A percentile compares a stretch with the other conserved stretches of the same genome.
Conservation (phyloP, 768 basidiomycete genomes). For the Steccherinum ochraceum region DNA sequence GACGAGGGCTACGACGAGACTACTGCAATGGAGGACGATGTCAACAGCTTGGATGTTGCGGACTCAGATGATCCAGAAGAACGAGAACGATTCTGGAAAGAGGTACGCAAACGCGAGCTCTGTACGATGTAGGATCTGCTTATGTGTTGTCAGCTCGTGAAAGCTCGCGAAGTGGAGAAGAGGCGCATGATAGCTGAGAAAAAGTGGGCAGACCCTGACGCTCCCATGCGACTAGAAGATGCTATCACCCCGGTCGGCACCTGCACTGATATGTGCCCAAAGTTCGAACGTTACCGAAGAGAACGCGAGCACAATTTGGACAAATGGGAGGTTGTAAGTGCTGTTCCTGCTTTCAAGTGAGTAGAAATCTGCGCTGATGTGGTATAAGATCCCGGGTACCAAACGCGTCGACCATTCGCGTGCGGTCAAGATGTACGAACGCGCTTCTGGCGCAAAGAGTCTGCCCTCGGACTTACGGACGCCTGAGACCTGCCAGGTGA, state of each 20-base stretch:
- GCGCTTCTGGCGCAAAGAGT: conserved; percentile 88
- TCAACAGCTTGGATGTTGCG: conserved; percentile 37
- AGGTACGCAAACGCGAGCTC: conserved; percentile 38
- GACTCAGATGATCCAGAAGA: conserved; percentile 56
- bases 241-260: conserved; percentile 93
- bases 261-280: conserved; percentile 91
- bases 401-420: conserved; percentile 78
- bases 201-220: conserved; percentile 81
- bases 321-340: conserved; percentile 76
- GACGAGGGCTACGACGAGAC: conserved; percentile 28
- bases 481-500: conserved; percentile 72
- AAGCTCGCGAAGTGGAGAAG: conserved; percentile 64
- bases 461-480: conserved; percentile 91
- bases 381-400: conserved; percentile 67
- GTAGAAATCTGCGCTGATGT: conserved; percentile 26
- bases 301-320: conserved; percentile 87
- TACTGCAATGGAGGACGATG: conserved; percentile 22
- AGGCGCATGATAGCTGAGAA: conserved; percentile 74
- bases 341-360: conserved; percentile 1
- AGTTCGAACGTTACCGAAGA: conserved; percentile 86
- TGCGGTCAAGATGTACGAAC: conserved; percentile 93
- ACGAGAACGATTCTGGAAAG: conserved; percentile 63
- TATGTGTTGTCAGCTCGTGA: conserved; percentile 43
- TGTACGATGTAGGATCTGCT: conserved; percentile 12
- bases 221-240: conserved; percentile 75